Evolutionary conservation across 2,329 filamentous ascomycete genomes (phyloP), one percentile per base, ranked within the genome.

Genomic region (Arthroderma uncinatum): DNA sequence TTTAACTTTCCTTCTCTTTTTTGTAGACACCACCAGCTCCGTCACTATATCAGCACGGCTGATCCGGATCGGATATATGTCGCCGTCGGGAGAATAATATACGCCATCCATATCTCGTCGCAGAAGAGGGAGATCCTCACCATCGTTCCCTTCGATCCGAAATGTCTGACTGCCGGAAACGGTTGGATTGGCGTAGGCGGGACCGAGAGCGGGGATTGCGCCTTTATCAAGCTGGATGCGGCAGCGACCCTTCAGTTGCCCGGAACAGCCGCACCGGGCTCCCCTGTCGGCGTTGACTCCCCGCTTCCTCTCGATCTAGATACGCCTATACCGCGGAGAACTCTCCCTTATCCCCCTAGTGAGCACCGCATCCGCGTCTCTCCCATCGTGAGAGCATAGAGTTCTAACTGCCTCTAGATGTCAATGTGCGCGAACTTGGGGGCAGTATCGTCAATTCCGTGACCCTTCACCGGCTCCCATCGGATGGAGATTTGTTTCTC

Each of bases 161-260:
- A 88, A 73, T 97, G 92, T 70, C 81, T 96, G 5, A 86, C 89
- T n/a, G 87, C 89, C 6, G 85, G 84, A 55, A 82, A 87, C 65
- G 90, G 90, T 55, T 97, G 89, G 86, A 80, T 97, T 37, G 95
- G 89, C 65, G 88, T 91, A 50, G 93, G 92, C 50, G 92, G 92
- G 40, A 78, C 79, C 59, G 86, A 95, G 65, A 82, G 83, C 62
- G 93, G 93, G 58, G 86, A 94, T 67, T 95, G 95, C 67, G 85
- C 87, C 30, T 84, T 89, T 57, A 86, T 95, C 65, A 83, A 60
- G 66, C 72, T 47, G 34, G 50, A 34, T 57, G 52, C 10, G 67
- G 67, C 40, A 68, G 61, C 39, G n/a, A n/a, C 62, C 62, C 60
- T 65, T 61, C 34, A 9, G 25, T 25, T 25, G 14, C 54, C 54